A percentile compares a stretch with the other conserved stretches of the same genome.
Evolutionary conservation across 2,329 filamentous ascomycete species (phyloP).

Genomic region (Fusarium circinatum): DNA sequence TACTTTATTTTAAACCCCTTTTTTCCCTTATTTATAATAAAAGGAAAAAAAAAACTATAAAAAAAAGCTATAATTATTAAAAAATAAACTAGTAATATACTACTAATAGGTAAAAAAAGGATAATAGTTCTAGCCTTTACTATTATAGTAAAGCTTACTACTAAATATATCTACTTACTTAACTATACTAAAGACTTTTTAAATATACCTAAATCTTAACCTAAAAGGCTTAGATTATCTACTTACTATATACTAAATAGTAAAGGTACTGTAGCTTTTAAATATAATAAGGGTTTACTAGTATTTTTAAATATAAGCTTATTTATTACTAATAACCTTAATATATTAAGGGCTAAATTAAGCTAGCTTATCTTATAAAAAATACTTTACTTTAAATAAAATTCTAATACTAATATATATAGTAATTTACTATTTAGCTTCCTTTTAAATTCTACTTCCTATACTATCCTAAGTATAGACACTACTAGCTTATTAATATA

Average conservation of each 20-base stretch:
- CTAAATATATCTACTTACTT: background rate
- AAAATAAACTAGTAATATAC: background rate
- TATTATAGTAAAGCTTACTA: background rate
- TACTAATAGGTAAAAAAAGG: background rate
- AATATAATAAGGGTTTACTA: background rate
- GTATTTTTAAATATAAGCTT: background rate
- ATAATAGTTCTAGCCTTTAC: background rate
- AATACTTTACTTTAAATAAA: background rate
- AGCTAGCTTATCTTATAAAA: background rate
- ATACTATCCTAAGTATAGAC: background rate
- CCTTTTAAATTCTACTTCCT: background rate
- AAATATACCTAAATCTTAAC: background rate
- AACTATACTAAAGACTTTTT: background rate
- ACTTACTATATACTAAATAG: background rate
- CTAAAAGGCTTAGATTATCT: background rate
- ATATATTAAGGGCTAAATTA: background rate
- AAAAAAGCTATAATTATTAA: background rate
- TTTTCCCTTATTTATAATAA: background rate
- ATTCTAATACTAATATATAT: background rate
- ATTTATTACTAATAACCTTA: background rate
- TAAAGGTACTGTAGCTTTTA: background rate
- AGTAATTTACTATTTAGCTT: background rate
- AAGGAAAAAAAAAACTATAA: background rate
- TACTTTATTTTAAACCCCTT: background rate
- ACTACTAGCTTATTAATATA: background rate